These are phyloP conservation scores for Pulicaria dysenterica DNA, from an alignment of 129 eudicot genomes.

Conservation along the genomic window DNA sequence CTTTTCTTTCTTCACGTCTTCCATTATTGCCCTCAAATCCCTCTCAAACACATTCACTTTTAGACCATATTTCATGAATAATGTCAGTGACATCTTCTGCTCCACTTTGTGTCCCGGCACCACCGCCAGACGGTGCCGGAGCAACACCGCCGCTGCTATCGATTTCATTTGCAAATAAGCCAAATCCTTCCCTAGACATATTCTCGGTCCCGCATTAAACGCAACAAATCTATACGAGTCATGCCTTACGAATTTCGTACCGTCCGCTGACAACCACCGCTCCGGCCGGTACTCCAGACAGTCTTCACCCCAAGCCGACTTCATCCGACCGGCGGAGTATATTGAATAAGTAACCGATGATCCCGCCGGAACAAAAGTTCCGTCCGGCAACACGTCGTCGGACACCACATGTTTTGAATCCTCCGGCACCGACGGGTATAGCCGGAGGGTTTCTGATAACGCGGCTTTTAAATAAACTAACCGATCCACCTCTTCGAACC, in stretches of 20 bases:
- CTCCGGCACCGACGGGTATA: constrained; percentile 91
- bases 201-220: constrained; percentile 83
- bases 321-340: constrained; percentile 81
- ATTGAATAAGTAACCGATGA: constrained; percentile 81
- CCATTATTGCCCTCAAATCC: constrained; percentile 46
- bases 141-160: constrained; percentile 74
- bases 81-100: constrained; percentile 85
- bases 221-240: constrained; percentile 71
- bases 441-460: constrained; percentile 70
- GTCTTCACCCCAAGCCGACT: constrained; percentile 77
- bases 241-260: constrained; percentile 53
- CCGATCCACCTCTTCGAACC: constrained; percentile 73
- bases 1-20: constrained; percentile 29
- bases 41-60: constrained; percentile 62
- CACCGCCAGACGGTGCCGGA: constrained; percentile 68
- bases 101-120: constrained; percentile 72
- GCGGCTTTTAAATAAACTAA: constrained; percentile 76
- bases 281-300: constrained; percentile 76
- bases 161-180: constrained; percentile 89
- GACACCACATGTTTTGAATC: constrained; percentile 76
- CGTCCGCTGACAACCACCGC: constrained; percentile 63
- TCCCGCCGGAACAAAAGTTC: constrained; percentile 84
- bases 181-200: constrained; percentile 75
- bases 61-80: constrained; percentile 84
- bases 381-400: constrained; percentile 77